Base-by-base conservation (phyloP, 805 yeast genomes). In the Metschnikowia bowlesiae region DNA sequence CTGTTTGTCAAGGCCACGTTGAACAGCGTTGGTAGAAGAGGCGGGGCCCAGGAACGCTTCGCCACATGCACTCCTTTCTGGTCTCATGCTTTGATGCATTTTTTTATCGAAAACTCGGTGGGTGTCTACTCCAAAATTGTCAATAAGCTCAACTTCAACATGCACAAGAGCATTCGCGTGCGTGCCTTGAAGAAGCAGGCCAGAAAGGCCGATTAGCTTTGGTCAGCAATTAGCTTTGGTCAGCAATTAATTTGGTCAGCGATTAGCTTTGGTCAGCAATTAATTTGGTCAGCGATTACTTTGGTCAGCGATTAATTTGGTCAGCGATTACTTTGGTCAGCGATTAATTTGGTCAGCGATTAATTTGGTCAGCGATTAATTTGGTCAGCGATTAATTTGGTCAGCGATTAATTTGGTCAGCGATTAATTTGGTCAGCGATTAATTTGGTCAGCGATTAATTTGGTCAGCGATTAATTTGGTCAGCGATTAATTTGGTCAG, bases 41-140 rank as follows among this genome's bases (percentile, higher is more conserved):
- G 84, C 44, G 99, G 99, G 49, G 95, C 98, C 16, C 96, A 89
- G 68, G 96, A 88, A 55, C 81, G 96, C 61, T 89, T 66, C 60
- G 95, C 83, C 33, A 89, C 97, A 2, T 70, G 76, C 49, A 92
- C 98, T 1, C 99, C 99, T 33, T 94, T 76, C 77, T 90, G 96
- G 89, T 69, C 89, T 2, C 99, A 94, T 70, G 98, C 97, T 2
- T 65, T 92, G 47, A 83, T 91, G 84, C 96, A 91, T 66, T 91
- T 87, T 78, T 74, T 74, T 48, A 81, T 91, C 54, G 91, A 83
- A 45, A 80, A 80, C 62, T 79, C 89, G 9, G 84, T 90, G 44
- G 98, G 99, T 29, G 89, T 87, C 39, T 89, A 78, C 71, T 82
- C 92, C 50, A 76, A 75, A 56, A 34, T 85, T 18, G 96, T 87